Conservation (phyloP, 768 basidiomycete species). For the Tylopilus rubrobrunneus region DNA sequence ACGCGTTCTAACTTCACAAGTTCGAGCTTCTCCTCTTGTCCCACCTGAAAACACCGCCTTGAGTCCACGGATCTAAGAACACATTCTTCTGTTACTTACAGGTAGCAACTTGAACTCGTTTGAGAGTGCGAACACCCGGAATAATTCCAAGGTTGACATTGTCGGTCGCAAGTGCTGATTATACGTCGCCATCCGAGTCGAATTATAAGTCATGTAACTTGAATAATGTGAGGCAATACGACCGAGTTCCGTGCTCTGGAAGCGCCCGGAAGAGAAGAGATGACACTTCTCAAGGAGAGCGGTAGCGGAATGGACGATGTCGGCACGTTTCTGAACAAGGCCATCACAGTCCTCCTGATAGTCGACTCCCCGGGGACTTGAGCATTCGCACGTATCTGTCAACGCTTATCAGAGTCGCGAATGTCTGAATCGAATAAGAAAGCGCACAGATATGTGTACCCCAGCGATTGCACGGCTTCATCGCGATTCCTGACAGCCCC, state of each 20-base stretch:
- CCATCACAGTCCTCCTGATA: slow-evolving; percentile 83
- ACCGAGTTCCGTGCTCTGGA: slow-evolving; percentile 5
- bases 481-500: slow-evolving; percentile 93
- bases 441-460: slow-evolving; percentile 87
- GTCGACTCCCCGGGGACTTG: slow-evolving; percentile 79
- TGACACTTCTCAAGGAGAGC: slow-evolving; percentile 91
- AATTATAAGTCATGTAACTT: slow-evolving; percentile 65
- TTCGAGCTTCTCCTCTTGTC: slow-evolving; percentile 54
- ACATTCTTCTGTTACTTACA: slow-evolving; percentile 14
- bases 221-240: slow-evolving; percentile 1
- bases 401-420: slow-evolving; percentile 4
- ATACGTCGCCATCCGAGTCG: slow-evolving; percentile 96
- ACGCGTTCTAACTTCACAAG: slow-evolving; percentile 2
- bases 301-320: slow-evolving; percentile 91
- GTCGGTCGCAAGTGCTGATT: slow-evolving; percentile 88
- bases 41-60: slow-evolving; percentile 39
- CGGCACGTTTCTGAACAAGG: slow-evolving; percentile 89
- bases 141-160: slow-evolving; percentile 93
- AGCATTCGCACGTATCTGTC: slow-evolving; percentile 92
- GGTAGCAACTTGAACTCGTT: slow-evolving; percentile 6
- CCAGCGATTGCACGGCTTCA: slow-evolving; percentile 96
- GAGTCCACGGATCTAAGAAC: neutral
- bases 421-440: neutral
- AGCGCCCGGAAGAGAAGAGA: slow-evolving; percentile 44
- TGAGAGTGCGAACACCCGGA: slow-evolving; percentile 1